Base-by-base conservation (phyloP, 495 filamentous ascomycete genomes). In the Aspergillus ostianus region DNA sequence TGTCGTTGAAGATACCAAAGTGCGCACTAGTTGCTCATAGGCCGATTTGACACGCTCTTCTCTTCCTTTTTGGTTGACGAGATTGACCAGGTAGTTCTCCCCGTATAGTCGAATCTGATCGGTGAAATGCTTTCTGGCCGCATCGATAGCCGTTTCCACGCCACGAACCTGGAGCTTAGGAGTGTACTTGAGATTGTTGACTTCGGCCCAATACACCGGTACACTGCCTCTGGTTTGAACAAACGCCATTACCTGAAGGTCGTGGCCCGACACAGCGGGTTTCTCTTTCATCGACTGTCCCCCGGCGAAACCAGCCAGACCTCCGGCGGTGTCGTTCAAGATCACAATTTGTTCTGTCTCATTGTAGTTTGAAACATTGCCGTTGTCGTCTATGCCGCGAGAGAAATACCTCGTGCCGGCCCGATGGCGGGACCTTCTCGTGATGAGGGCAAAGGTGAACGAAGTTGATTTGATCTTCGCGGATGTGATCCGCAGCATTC, bases 281-380 rank as follows among this genome's bases (percentile, higher is more conserved):
- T 86, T 88, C 53, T 86, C 88, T 69, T 88, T 91, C 80, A 89
- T 88, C 8, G 85, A 82, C 55, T 82, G 84, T 57, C 87, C 89
- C 47, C 91, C 90, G 44, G 87, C 87, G 72, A 90, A 96, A 7
- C 92, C 93, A 15, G 89, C 90, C 8, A 93, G 69, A 1, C 89
- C 90, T 15, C 85, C 82, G 5, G 81, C 79, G 32, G 77, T 76
- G 70, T 96, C 94, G 65, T 97, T 96, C 62, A 98, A 72, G 36
- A 98, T 83, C 47, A 95, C 78, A 51, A 90, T 79, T 69, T 98
- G 95, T 68, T 98, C 94, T 0, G 95, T 98, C 77, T 98, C 94
- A 67, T 98, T 98, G 81, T 92, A 98, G 68, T 98, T 98, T 19
- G 92, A 89, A 6, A 92, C 95, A 69, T 97, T 83, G n/a, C 94